A percentile compares a stretch with the other conserved stretches of the same genome.
These are phyloP conservation scores for Diutina sp. DNA, from an alignment of 1,139 yeast genomes.

Conservation along the genomic window DNA sequence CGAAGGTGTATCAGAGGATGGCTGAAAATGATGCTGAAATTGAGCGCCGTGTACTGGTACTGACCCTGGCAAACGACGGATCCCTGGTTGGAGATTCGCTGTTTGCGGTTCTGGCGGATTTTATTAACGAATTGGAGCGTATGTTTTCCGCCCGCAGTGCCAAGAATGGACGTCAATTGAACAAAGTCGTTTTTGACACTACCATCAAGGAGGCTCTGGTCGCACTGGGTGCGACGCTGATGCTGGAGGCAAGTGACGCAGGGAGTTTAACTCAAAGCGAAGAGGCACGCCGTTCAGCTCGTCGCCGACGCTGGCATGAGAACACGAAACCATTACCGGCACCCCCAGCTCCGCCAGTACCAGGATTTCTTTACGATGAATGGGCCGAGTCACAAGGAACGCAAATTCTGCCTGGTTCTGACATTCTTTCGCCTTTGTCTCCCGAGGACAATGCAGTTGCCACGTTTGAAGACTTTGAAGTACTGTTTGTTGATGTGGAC, in stretches of 20 bases:
- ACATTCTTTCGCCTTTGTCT: neutral
- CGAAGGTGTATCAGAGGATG: neutral
- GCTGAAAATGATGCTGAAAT: neutral
- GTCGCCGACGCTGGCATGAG: slow-evolving; percentile 3
- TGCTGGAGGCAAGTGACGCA: neutral
- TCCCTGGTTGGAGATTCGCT: neutral
- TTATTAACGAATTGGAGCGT: slow-evolving; percentile 2
- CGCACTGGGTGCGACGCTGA: neutral
- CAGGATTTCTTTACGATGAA: neutral
- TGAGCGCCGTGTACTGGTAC: neutral
- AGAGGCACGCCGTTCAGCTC: neutral
- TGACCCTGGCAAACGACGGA: neutral
- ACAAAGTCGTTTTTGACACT: neutral
- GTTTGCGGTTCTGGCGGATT: slow-evolving; percentile 1
- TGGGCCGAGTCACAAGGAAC: neutral
- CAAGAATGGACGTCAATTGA: neutral
- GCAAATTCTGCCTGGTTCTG: neutral
- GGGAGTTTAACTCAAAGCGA: neutral
- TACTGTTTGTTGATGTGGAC: neutral
- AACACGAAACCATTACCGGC: slow-evolving; percentile 15
- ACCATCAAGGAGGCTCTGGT: neutral
- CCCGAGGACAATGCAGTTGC: neutral
- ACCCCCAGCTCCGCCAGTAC: slow-evolving; percentile 10
- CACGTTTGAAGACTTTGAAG: neutral
- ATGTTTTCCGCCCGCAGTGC: neutral